Conservation (phyloP, 2,329 filamentous ascomycete species). For the Cytospora piceicola region DNA sequence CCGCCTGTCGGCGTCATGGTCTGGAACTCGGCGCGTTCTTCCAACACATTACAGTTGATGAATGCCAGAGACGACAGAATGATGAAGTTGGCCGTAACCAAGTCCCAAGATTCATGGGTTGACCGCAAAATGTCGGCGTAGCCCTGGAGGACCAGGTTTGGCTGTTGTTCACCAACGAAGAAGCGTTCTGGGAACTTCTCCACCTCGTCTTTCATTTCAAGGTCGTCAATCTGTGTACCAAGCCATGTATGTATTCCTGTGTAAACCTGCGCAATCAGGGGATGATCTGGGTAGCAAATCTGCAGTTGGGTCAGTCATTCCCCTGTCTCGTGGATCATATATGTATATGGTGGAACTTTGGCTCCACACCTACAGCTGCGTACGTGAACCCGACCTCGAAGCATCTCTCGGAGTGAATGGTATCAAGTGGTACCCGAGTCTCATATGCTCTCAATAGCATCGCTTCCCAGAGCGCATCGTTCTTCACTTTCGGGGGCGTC, state of each 20-base stretch:
- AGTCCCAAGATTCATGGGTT: constrained; percentile 9
- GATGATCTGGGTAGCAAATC: constrained; percentile 1
- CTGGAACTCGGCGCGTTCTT: constrained; percentile 13
- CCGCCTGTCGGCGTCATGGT: constrained; percentile 7
- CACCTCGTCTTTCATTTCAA: constrained; percentile 5
- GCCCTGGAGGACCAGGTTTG: constrained; percentile 6
- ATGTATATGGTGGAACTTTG: no score
- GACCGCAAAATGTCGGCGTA: constrained; percentile 9
- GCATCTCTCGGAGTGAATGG: neutral
- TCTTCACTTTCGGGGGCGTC: neutral
- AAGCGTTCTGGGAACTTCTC: constrained; percentile 9
- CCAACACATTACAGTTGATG: constrained; percentile 16
- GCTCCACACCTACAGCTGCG: constrained; percentile 4
- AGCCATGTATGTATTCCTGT: constrained; percentile 17
- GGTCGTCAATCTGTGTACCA: constrained; percentile 10
- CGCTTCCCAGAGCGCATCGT: constrained; percentile 6
- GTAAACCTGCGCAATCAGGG: constrained; percentile 9
- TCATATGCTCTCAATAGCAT: constrained; percentile 6
- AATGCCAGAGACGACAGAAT: constrained; percentile 11
- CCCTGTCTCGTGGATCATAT: neutral
- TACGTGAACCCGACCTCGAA: constrained; percentile 14
- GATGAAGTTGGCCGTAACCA: constrained; percentile 9
- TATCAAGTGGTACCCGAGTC: neutral
- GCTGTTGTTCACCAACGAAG: neutral
- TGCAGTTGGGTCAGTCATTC: neutral